Evolutionary conservation across 192 early-diverging fungal species (phyloP).

Genomic region (Tieghemiomyces parasiticus): DNA sequence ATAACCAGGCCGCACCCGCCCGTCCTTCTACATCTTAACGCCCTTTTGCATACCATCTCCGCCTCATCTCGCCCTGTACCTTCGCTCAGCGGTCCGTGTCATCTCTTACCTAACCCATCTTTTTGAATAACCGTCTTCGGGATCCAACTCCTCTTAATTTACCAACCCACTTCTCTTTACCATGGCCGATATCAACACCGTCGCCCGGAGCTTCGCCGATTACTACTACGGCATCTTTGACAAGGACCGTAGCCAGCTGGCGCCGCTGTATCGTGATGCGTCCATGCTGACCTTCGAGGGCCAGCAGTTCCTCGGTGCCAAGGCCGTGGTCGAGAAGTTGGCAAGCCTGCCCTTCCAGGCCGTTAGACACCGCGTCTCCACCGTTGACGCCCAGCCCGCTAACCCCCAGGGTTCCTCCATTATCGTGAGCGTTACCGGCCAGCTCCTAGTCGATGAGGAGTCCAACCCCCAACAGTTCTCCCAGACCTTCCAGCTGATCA

Average conservation of each 20-base stretch:
- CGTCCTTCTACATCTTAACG: too few relatives aligned
- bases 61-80: too few relatives aligned
- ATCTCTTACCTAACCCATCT: too few relatives aligned
- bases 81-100: too few relatives aligned
- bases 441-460: constrained; percentile 77
- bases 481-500: constrained; percentile 78
- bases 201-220: constrained; percentile 60
- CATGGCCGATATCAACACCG: constrained; percentile 9
- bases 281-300: constrained; percentile 89
- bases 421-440: constrained; percentile 75
- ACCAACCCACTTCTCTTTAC: not conserved
- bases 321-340: constrained; percentile 63
- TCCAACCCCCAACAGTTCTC: constrained; percentile 62
- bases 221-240: constrained; percentile 89
- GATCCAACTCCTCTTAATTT: too few relatives aligned
- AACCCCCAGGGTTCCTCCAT: constrained; percentile 39
- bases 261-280: constrained; percentile 44
- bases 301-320: constrained; percentile 36
- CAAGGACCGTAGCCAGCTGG: constrained; percentile 40
- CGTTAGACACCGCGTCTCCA: constrained; percentile 56
- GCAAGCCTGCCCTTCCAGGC: constrained; percentile 59
- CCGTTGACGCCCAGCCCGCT: constrained; percentile 70
- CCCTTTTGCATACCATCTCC: too few relatives aligned
- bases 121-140: too few relatives aligned
- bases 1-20: too few relatives aligned